Base-by-base conservation (phyloP, 345 rosid species). In the Mercurialis annua region DNA sequence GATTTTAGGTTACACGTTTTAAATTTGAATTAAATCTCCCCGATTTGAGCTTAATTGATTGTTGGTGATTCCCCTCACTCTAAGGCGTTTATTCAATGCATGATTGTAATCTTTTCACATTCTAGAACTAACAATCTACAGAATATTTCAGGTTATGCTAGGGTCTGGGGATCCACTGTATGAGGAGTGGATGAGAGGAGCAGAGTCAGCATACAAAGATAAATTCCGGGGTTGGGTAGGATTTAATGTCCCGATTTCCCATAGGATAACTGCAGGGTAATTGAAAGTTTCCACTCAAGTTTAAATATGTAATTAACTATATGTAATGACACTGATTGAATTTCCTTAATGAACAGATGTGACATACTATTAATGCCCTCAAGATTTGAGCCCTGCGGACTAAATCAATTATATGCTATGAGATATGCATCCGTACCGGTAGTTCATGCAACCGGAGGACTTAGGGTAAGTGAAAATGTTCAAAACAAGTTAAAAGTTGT, bases 191-290 rank as follows among this genome's bases (percentile, higher is more conserved):
- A 93, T 93, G 98, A 90, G 87, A 78, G 77, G 66, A 54, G 77
- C 88, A 67, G 97, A 90, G 73, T 60, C 78, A 62, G 80, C 80
- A 48, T 84, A 86, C 80, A 84, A 29, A 76, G 89, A 93, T 69
- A 89, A 89, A 70, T 90, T 87, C 43, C 88, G 98, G 27, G 97
- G 97, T 46, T 93, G 98, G 98, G 97, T 93, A 72, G 97, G 98
- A 59, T 93, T 93, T 67, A 85, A 85, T 65, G 89, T 93, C 72
- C 95, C 97, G 33, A 78, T 90, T 74, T 90, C 98, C 69, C 98
- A 93, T 76, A 79, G 84, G 70, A 93, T 93, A 72, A 93, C 98
- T 5, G 96, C 98, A 31, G 97, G 98, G 97, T 93, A 89, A 79
- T 64, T 31, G 54, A 48, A 51, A 53, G 24, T 24, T 73, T 73